Base-by-base conservation (phyloP, 2,329 filamentous ascomycete species). In the Chalaropsis ovoidea region DNA sequence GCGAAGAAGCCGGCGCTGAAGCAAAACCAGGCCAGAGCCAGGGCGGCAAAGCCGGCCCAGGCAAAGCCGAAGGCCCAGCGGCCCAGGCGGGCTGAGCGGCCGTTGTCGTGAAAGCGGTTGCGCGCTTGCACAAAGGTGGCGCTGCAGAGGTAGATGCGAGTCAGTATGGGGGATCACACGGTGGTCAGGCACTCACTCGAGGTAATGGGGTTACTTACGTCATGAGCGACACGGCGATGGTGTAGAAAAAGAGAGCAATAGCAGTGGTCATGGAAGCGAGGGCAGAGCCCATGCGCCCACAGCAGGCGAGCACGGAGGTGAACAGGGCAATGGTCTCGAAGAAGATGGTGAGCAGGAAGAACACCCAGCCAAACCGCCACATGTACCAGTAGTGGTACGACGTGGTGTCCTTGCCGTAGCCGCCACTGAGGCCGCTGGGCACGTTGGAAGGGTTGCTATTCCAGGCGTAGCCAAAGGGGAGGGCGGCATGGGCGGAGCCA, bases 301-400 rank as follows among this genome's bases (percentile, higher is more conserved):
- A 89, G 72, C 87, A 85, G 17, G 88, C 86, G 17, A 91, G 75
- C 68, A 90, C 79, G 69, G 85, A 83, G 11, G 81, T 76, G 75
- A 90, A 82, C 73, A 92, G 84, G 68, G 87, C 83, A 31, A 84
- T 65, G 61, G 83, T 80, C 69, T 83, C 83, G 74, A 95, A 94
- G 79, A 96, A 85, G 45, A 96, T 82, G 19, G 86, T 84, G 70
- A 97, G 86, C 66, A 97, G 79, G 78, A 89, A 89, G 76, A 96
- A 94, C 45, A 92, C 90, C 83, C 93, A 97, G 75, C 90, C 88
- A 78, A 96, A 96, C 49, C 93, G 85, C 78, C 90, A 95, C 73
- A 94, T 81, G 76, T 91, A 90, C 78, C 82, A 97, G 79, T 86
- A 95, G 69, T 77, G 76, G 24, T 69, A 74, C 68, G 80, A 81